Evolutionary conservation across 306 rosid genomes (phyloP).

Genomic region (Rosa persica): DNA sequence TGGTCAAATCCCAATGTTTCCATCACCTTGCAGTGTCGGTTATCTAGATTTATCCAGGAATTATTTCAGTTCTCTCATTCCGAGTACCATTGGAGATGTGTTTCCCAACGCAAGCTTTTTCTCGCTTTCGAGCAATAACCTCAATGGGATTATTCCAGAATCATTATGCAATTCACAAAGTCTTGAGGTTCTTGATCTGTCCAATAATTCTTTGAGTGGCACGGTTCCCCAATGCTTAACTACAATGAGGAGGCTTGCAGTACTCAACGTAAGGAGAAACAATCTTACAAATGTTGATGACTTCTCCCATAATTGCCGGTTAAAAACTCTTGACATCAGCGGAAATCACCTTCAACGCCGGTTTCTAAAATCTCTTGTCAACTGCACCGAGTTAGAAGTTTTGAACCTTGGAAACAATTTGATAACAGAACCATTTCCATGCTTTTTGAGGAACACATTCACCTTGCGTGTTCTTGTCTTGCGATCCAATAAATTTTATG

Average conservation of each 20-base stretch:
- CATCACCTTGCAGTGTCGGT: fast-evolving
- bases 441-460: not conserved
- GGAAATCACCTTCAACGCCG: not conserved
- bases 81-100: not conserved
- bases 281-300: too few relatives aligned
- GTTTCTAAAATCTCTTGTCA: not conserved
- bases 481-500: not conserved
- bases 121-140: too few relatives aligned
- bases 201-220: too few relatives aligned
- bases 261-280: too few relatives aligned
- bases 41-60: not conserved
- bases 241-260: too few relatives aligned
- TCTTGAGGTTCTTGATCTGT: too few relatives aligned
- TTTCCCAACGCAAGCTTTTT: too few relatives aligned
- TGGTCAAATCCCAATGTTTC: not conserved
- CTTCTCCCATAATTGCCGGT: not conserved
- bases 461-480: not conserved
- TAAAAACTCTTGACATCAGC: not conserved
- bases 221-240: too few relatives aligned
- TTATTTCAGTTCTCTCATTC: not conserved
- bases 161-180: too few relatives aligned
- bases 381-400: not conserved
- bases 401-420: not conserved
- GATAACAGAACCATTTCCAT: not conserved
- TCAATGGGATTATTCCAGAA: too few relatives aligned